These are phyloP conservation scores for Aquilaria malaccensis DNA, from an alignment of 345 rosid genomes.

Conservation along the genomic window DNA sequence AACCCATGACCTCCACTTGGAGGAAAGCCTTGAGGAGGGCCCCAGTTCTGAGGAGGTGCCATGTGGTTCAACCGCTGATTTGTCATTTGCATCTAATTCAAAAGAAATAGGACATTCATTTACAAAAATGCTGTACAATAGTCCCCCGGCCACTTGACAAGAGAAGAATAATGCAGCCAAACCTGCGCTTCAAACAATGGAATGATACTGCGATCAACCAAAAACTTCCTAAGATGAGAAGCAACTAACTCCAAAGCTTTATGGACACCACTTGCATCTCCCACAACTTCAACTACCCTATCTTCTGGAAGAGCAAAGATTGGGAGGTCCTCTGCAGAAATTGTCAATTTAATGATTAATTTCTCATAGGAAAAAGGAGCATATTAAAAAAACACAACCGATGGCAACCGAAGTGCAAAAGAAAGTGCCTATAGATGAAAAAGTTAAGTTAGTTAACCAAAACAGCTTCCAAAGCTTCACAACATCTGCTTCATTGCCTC, in stretches of 20 bases:
- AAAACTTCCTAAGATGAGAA: conserved; percentile 90
- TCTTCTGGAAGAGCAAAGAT: conserved; percentile 97
- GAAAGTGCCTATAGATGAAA: too few species aligned
- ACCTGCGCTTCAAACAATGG: conserved; percentile 87
- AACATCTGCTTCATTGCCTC: too few species aligned
- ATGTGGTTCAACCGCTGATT: conserved; percentile 78
- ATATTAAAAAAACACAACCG: too few species aligned
- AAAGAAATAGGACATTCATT: conserved; percentile 4
- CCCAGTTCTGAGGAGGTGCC: conserved; percentile 92
- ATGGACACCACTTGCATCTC: conserved; percentile 81
- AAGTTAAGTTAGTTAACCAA: too few species aligned
- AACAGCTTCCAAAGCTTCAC: too few species aligned
- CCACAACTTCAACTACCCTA: conserved; percentile 92
- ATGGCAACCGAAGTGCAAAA: too few species aligned
- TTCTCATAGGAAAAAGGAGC: too few species aligned
- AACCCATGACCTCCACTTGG: conserved; percentile 63
- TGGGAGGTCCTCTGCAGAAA: conserved; percentile 82
- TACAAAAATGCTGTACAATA: too few species aligned
- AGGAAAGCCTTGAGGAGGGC: conserved; percentile 81
- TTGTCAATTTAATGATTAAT: conserved; percentile 4
- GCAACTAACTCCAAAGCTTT: conserved; percentile 91
- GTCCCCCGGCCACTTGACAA: not conserved
- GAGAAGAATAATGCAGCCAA: conserved; percentile 20
- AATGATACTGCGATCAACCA: conserved; percentile 94
- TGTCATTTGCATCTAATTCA: conserved; percentile 73